Evolutionary conservation across 495 filamentous ascomycete species (phyloP).

Genomic region (Penicillium pancosmium): DNA sequence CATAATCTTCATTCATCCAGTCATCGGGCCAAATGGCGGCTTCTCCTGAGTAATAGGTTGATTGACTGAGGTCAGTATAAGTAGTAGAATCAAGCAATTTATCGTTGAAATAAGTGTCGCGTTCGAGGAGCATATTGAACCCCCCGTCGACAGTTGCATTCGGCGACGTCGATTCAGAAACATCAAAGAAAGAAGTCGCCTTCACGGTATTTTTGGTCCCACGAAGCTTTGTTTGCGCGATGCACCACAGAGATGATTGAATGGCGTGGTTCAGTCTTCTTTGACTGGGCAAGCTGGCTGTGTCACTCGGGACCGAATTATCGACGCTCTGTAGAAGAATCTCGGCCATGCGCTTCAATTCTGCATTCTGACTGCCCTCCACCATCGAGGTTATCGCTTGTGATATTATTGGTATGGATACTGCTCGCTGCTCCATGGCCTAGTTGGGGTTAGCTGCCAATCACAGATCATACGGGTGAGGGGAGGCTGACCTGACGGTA

Average conservation of each 20-base stretch:
- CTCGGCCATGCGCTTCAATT: constrained; percentile 17
- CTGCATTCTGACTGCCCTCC: constrained; percentile 15
- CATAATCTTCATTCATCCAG: not conserved
- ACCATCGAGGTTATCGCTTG: constrained; percentile 40
- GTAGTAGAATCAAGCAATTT: not conserved
- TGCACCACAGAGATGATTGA: constrained; percentile 31
- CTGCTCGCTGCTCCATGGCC: constrained; percentile 44
- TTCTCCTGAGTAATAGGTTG: not conserved
- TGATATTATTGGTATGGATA: constrained; percentile 37
- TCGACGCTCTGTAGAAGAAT: constrained; percentile 1
- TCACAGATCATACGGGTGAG: not conserved
- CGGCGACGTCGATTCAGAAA: not conserved
- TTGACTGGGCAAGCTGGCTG: not conserved
- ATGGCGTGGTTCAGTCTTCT: constrained; percentile 15
- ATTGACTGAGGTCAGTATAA: not conserved
- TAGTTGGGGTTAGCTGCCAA: constrained; percentile 1
- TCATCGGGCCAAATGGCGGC: not conserved
- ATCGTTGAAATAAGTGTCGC: not conserved
- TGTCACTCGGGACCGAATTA: not conserved
- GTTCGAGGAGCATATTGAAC: not conserved
- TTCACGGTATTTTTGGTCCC: constrained; percentile 12
- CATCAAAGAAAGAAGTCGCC: constrained; percentile 3
- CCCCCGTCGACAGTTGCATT: not conserved
- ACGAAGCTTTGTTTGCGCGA: constrained; percentile 30
- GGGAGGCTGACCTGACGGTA: constrained; percentile 37